Evolutionary conservation across 192 early-diverging fungal species (phyloP), one percentile per base, ranked within the genome.

Genomic region (Lobosporangium transversale): DNA sequence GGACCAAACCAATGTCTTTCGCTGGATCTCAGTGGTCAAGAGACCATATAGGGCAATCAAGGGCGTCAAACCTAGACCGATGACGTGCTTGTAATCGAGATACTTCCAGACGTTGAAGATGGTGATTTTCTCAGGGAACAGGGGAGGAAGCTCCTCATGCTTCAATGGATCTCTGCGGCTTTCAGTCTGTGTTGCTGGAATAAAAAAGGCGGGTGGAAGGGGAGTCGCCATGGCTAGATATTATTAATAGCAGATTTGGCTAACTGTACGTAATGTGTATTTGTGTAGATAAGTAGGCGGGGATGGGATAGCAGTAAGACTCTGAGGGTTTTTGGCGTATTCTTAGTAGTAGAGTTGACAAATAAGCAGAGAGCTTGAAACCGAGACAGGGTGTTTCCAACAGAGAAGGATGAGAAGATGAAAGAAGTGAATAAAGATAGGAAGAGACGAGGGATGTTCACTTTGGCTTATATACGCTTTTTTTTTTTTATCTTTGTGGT

Each of bases 1-100:
- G 4, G 89, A 68, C 81, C 90, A 94, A 61, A 92, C 66, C 40
- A 90, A 66, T 3, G 96, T 98, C 81, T 91, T 88, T 21, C 51
- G 48, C 35, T 70, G 73, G 43, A 96, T 58, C 37, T 87, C 79
- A 14, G 93, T 93, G 48, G 89, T 94, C 29, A 89, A 66, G 40
- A 90, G 48, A 65, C 94, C 93, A 66, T 95, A 95, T 23, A 95
- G 58, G 37, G 92, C 92, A 42, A 95, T 79, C 35, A 96, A 53
- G 24, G 97, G 97, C 12, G 93, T 90, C 20, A 79, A 56, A 30
- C 79, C 68, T n/a, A 94, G 81, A 54, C 92, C 66, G 43, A 87
- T 69, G 12, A 85, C 51, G 36, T 94, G 91, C 32, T 88, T 81
- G 90, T 91, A 94, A 79, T 92, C 87, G 57, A 92, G 66, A 23